phyloP scores from a whole-genome alignment of 495 filamentous ascomycete species.

The Penicillium cosmopolitanum region DNA sequence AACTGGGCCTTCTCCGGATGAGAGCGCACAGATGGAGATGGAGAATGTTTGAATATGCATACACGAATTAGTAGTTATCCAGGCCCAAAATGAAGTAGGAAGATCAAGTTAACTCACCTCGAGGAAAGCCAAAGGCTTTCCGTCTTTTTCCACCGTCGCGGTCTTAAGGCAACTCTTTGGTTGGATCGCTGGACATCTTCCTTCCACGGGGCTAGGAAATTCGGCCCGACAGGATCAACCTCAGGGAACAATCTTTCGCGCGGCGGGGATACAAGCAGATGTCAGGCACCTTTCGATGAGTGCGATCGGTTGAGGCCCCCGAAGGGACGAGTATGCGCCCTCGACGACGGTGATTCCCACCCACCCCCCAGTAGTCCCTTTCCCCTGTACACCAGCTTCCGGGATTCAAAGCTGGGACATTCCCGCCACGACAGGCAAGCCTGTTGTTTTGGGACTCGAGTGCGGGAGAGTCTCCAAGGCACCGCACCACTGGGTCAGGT shows the following conservation, averaged over 20 bases:
- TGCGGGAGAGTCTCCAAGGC: not conserved
- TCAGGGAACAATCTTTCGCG: too few species aligned
- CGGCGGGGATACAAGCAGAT: too few species aligned
- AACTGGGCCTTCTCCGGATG: too few species aligned
- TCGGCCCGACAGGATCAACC: too few species aligned
- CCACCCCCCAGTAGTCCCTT: not conserved
- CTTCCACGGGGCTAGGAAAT: too few species aligned
- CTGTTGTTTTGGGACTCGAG: not conserved
- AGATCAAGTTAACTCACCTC: not conserved
- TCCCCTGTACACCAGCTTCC: not conserved
- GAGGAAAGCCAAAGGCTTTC: too few species aligned
- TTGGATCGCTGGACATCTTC: too few species aligned
- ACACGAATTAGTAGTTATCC: not conserved
- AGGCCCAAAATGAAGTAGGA: not conserved
- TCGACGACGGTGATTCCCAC: not conserved
- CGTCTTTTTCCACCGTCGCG: not conserved
- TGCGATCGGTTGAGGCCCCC: not conserved
- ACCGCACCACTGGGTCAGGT: not conserved
- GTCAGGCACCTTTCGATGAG: too few species aligned
- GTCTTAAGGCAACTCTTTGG: not conserved
- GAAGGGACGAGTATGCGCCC: not conserved
- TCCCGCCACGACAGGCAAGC: not conserved
- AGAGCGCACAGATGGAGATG: too few species aligned
- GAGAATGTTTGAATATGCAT: not conserved
- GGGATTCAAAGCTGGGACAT: not conserved